Conservation (phyloP, 257 asterid species). For the Coffea eugenioides region DNA sequence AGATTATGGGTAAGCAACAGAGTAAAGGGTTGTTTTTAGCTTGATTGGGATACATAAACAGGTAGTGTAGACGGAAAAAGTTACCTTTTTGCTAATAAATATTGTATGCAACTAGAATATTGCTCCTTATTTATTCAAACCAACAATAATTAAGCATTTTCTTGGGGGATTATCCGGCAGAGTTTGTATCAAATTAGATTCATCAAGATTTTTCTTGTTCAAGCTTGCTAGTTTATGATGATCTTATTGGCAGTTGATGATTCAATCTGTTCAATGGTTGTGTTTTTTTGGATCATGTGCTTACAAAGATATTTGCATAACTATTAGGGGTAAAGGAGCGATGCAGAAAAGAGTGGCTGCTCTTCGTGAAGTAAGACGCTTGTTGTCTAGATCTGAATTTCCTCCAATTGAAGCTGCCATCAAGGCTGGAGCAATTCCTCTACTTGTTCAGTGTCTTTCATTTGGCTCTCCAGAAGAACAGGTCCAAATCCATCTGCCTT, state of each 20-base stretch:
- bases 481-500: slow-evolving; percentile 35
- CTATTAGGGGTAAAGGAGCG: slow-evolving; percentile 78
- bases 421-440: slow-evolving; percentile 72
- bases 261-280: background rate
- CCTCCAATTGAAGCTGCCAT: slow-evolving; percentile 94
- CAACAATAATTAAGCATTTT: background rate
- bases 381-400: slow-evolving; percentile 79
- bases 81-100: background rate
- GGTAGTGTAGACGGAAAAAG: background rate
- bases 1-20: background rate
- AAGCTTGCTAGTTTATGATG: background rate
- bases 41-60: background rate
- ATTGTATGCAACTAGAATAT: background rate
- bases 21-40: background rate
- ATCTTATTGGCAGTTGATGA: background rate
- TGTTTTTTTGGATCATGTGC: slow-evolving; percentile 13
- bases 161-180: background rate
- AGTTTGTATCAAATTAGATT: background rate
- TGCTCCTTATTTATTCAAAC: background rate
- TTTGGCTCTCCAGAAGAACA: slow-evolving; percentile 96
- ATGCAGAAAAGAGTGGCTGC: slow-evolving; percentile 72
- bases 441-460: slow-evolving; percentile 76
- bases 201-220: background rate
- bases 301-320: slow-evolving; percentile 11
- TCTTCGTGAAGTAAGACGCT: slow-evolving; percentile 84